Percentiles rank a stretch among this genome's conserved stretches.
phyloP scores from a whole-genome alignment of 1,284 basidiomycete species.

The Pterulicium gracile region DNA sequence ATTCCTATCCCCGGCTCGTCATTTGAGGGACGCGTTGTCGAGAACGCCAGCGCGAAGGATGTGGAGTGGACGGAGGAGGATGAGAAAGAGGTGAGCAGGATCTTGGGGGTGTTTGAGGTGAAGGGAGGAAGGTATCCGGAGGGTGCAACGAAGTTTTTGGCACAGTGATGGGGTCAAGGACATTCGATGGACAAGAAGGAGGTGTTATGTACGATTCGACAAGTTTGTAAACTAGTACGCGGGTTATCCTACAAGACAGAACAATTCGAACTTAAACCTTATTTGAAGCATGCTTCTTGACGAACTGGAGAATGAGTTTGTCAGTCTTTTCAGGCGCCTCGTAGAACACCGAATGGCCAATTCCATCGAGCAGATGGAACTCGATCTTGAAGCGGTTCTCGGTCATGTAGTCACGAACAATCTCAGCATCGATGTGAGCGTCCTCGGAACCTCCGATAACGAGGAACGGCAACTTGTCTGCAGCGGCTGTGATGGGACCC shows the following conservation, averaged over 20 bases:
- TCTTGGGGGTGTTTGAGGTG: constrained; percentile 1
- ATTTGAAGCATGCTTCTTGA: not conserved
- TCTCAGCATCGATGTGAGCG: not conserved
- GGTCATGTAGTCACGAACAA: not conserved
- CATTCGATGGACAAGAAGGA: no score
- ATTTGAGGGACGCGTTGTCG: constrained; percentile 6
- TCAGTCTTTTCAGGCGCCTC: not conserved
- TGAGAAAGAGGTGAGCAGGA: not conserved
- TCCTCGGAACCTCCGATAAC: not conserved
- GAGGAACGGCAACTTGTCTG: not conserved
- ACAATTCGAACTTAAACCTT: not conserved
- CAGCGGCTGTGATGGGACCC: not conserved
- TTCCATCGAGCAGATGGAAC: not conserved
- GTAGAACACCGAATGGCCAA: not conserved
- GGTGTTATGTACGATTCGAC: no score
- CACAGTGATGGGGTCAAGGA: no score
- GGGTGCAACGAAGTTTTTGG: not conserved
- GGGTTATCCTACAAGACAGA: no score
- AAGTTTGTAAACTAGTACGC: no score
- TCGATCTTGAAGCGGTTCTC: not conserved
- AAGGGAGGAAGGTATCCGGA: not conserved
- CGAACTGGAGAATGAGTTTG: not conserved
- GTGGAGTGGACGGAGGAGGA: constrained; percentile 3
- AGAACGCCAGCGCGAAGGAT: not conserved
- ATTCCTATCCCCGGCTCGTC: constrained; percentile 44